Evolutionary conservation across 140 eudicot species (phyloP), one percentile per base, ranked within the genome.

Genomic region (Flaveria floridana): DNA sequence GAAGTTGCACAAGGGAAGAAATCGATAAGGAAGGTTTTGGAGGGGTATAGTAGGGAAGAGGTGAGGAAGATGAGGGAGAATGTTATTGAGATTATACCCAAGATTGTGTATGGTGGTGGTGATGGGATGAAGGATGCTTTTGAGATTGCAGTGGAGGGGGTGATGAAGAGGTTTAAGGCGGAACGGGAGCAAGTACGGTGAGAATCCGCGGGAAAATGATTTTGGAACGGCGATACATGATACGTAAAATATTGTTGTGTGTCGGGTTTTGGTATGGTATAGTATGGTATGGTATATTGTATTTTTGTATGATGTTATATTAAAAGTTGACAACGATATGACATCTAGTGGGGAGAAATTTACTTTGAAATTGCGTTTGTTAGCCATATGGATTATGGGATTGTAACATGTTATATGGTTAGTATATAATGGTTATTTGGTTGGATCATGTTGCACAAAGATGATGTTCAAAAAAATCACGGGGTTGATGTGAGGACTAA

Each of bases 121-220:
- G 70, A 50, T 42, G 67, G 55, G 19, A 65, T 77, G 39, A 80
- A 70, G 37, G 97, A 91, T 66, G 95, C 95, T 6, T 91, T 91
- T 76, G 97, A 86, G 66, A 71, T 91, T 69, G 97, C 97, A 3
- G 63, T 91, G 12, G 85, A 88, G 26, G 95, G 90, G 70, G 87
- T 86, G 42, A 68, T 88, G 73, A 85, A 79, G 86, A 88, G 89
- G 86, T 48, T 91, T 68, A 85, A 74, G 75, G 73, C 50, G 71
- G 86, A 79, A 57, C 74, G 23, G 52, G 82, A 77, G 53, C 42
- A 47, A 34, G 71, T 44, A 57, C 26, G 23, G 52, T 47, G 10
- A 73, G 79, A 67, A 30, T 46, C 41, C 6, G 67, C 2, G 6
- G 41, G 52, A 55, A 13, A 73, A 28, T 73, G 83, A 65, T 16